A percentile compares a stretch with the other conserved stretches of the same genome.
Conservation (phyloP, 192 early-diverging fungal genomes). For the Kickxella alabastrina region DNA sequence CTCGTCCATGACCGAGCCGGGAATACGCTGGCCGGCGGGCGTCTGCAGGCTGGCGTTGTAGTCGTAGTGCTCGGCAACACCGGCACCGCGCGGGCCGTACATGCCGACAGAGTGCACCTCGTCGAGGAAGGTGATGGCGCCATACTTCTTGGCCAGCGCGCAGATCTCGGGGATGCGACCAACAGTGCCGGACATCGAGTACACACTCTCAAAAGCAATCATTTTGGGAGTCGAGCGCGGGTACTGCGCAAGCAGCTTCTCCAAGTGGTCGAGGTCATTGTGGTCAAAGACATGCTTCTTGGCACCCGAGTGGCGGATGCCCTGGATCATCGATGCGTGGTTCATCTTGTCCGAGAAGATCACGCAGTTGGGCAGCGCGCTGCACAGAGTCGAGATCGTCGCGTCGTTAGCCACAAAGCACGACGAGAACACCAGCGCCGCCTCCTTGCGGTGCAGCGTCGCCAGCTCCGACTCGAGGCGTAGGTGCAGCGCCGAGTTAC, state of each 20-base stretch:
- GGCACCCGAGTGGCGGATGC: constrained; percentile 86
- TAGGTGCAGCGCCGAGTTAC: constrained; percentile 94
- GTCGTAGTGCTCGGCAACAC: constrained; percentile 93
- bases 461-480: constrained; percentile 89
- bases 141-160: constrained; percentile 87
- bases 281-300: constrained; percentile 88
- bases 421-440: constrained; percentile 91
- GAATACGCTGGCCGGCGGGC: constrained; percentile 33
- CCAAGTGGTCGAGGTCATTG: constrained; percentile 88
- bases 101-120: constrained; percentile 99
- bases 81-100: constrained; percentile 90
- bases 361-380: constrained; percentile 84
- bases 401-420: constrained; percentile 99
- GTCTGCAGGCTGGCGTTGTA: constrained; percentile 62
- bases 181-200: constrained; percentile 95
- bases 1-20: constrained; percentile 68
- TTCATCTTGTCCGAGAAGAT: constrained; percentile 94
- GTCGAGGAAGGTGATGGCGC: constrained; percentile 94
- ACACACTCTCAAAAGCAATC: constrained; percentile 94
- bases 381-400: constrained; percentile 83
- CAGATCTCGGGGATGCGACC: constrained; percentile 89
- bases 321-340: constrained; percentile 99
- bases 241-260: constrained; percentile 73
- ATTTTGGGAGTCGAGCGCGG: constrained; percentile 87
- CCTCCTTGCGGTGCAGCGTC: constrained; percentile 83